These are phyloP conservation scores for Periconia macrospinosa DNA, from an alignment of 2,329 filamentous ascomycete genomes.

Conservation along the genomic window DNA sequence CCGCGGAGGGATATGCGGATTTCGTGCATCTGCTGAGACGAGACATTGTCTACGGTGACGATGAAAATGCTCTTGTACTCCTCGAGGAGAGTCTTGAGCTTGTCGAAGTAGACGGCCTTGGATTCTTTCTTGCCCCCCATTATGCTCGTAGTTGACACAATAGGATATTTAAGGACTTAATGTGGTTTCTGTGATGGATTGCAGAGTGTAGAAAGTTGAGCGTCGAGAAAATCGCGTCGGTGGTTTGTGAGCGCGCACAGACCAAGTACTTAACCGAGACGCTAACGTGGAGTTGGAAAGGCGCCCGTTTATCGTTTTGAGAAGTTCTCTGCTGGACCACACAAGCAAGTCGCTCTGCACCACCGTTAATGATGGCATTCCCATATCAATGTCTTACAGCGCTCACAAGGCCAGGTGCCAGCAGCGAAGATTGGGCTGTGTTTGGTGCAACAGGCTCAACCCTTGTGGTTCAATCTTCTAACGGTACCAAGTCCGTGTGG, in stretches of 20 bases:
- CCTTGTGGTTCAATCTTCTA: slow-evolving; percentile 57
- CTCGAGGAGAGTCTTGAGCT: slow-evolving; percentile 97
- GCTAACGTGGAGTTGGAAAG: slow-evolving; percentile 3
- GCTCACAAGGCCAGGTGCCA: slow-evolving; percentile 16
- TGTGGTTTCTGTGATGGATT: slow-evolving; percentile 29
- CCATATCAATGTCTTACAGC: slow-evolving; percentile 47
- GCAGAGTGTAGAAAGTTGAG: slow-evolving; percentile 14
- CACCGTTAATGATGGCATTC: slow-evolving; percentile 26
- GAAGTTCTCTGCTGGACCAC: slow-evolving; percentile 4
- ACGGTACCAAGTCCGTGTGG: slow-evolving; percentile 34
- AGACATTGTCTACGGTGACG: slow-evolving; percentile 93
- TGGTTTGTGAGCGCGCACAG: slow-evolving; percentile 13
- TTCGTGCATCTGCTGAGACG: slow-evolving; percentile 99
- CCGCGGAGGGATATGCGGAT: slow-evolving; percentile 90
- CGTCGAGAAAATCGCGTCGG: slow-evolving; percentile 23
- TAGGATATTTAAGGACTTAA: slow-evolving; percentile 96
- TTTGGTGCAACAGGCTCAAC: slow-evolving; percentile 74
- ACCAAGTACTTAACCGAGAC: slow-evolving; percentile 7
- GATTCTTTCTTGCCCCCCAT: slow-evolving; percentile 97
- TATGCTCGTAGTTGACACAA: slow-evolving; percentile 85
- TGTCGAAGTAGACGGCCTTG: slow-evolving; percentile 99
- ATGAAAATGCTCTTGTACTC: slow-evolving; percentile 98
- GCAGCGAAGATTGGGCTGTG: slow-evolving; percentile 52
- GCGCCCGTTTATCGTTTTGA: not conserved
- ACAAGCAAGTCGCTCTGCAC: not conserved